Evolutionary conservation across 768 basidiomycete species (phyloP).

Genomic region (Macrolepiota fuliginosa): DNA sequence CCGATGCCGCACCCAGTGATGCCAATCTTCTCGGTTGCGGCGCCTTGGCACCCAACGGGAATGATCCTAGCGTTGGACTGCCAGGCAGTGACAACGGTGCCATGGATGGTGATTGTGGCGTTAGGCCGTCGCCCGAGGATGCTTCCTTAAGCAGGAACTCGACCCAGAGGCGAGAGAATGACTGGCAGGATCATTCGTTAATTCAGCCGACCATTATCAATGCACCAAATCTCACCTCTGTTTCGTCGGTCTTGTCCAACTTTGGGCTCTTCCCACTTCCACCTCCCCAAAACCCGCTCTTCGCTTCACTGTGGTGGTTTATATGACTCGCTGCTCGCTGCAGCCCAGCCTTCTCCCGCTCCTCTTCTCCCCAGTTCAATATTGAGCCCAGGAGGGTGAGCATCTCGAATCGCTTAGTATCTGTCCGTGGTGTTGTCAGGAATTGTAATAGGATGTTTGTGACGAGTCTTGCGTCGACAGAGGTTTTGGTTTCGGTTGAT

Average conservation of each 20-base stretch:
- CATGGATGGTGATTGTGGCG: slow-evolving; percentile 20
- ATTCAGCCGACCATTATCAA: neutral
- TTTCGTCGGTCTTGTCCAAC: slow-evolving; percentile 78
- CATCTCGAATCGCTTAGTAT: slow-evolving; percentile 97
- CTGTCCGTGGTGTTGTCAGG: slow-evolving; percentile 85
- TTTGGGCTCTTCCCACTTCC: slow-evolving; percentile 45
- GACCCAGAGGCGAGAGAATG: slow-evolving; percentile 96
- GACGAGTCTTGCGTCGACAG: slow-evolving; percentile 87
- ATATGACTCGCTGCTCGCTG: slow-evolving; percentile 45
- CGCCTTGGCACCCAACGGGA: slow-evolving; percentile 17
- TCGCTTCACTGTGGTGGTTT: neutral
- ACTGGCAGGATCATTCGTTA: slow-evolving; percentile 43
- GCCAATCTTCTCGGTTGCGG: slow-evolving; percentile 26
- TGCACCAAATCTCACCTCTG: slow-evolving; percentile 53
- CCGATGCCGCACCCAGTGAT: slow-evolving; percentile 23
- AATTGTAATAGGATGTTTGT: slow-evolving; percentile 93
- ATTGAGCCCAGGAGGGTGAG: slow-evolving; percentile 84
- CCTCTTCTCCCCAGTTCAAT: slow-evolving; percentile 88
- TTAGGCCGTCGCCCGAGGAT: slow-evolving; percentile 37
- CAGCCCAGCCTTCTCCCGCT: slow-evolving; percentile 89
- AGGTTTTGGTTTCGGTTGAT: slow-evolving; percentile 73
- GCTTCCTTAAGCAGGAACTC: slow-evolving; percentile 97
- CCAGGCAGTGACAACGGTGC: slow-evolving; percentile 32
- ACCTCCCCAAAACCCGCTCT: slow-evolving; percentile 41
- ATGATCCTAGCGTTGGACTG: slow-evolving; percentile 24